These are phyloP conservation scores for Tillandsia leiboldiana DNA, from an alignment of 176 grass and related monocot genomes.

Conservation along the genomic window DNA sequence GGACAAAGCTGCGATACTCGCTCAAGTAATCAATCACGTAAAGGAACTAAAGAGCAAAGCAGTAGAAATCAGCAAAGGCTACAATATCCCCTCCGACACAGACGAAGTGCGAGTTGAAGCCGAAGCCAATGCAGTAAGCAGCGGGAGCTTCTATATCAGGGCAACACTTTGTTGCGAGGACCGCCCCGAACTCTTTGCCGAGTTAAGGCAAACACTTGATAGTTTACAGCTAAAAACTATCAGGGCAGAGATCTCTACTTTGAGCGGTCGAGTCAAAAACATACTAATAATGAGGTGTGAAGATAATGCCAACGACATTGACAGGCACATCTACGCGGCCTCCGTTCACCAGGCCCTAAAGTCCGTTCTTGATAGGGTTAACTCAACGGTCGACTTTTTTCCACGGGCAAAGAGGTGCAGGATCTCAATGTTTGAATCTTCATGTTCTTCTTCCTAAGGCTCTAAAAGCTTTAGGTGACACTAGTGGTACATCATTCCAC, in stretches of 20 bases:
- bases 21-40: slow-evolving; percentile 65
- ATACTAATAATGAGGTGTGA: slow-evolving; percentile 34
- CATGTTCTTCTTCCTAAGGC: slow-evolving; percentile 60
- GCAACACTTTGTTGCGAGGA: slow-evolving; percentile 80
- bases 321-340: slow-evolving; percentile 12
- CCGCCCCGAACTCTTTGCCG: slow-evolving; percentile 45
- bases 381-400: slow-evolving; percentile 39
- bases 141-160: slow-evolving; percentile 23
- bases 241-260: slow-evolving; percentile 61
- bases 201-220: slow-evolving; percentile 46
- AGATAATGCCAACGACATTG: slow-evolving; percentile 3
- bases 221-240: slow-evolving; percentile 38
- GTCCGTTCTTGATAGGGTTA: slow-evolving; percentile 44
- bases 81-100: slow-evolving; percentile 53
- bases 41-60: slow-evolving; percentile 65
- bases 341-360: slow-evolving; percentile 50
- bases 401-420: slow-evolving; percentile 47
- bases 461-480: background rate
- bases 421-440: slow-evolving; percentile 52
- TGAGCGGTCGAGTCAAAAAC: slow-evolving; percentile 57
- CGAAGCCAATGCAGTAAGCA: slow-evolving; percentile 9
- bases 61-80: slow-evolving; percentile 26
- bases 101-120: slow-evolving; percentile 60
- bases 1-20: slow-evolving; percentile 82
- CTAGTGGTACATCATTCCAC: background rate